Conservation (phyloP, 2,329 filamentous ascomycete genomes). For the Balansia obtecta region DNA sequence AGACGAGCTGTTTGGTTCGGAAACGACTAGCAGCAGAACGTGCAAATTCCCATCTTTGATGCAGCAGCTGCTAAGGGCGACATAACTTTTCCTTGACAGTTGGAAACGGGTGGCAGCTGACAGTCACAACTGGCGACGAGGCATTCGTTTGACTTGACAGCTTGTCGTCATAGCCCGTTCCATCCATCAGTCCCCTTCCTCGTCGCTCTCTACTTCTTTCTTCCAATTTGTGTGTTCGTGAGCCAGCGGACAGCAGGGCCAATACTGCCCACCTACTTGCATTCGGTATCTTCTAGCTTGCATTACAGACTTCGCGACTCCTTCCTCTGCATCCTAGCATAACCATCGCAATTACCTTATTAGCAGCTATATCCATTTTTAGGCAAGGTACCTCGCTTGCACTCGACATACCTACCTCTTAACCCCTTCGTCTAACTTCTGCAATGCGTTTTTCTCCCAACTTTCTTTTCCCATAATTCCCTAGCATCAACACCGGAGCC, state of each 20-base stretch:
- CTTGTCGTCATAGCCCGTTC: constrained; percentile 3
- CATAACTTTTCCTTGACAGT: background rate
- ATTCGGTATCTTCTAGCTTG: constrained; percentile 7
- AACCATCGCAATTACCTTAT: constrained; percentile 14
- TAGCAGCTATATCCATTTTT: constrained; percentile 7
- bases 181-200: constrained; percentile 3
- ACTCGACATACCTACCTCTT: background rate
- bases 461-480: constrained; percentile 13
- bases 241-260: constrained; percentile 3
- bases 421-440: constrained; percentile 6
- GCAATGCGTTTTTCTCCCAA: constrained; percentile 9
- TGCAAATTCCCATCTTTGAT: too few relatives aligned
- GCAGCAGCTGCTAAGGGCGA: constrained; percentile 3
- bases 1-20: background rate
- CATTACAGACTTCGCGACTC: constrained; percentile 5
- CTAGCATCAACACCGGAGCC: constrained; percentile 36
- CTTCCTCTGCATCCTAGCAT: constrained; percentile 8
- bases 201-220: constrained; percentile 7
- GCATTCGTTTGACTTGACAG: background rate
- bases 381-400: constrained; percentile 11
- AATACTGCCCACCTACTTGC: constrained; percentile 7
- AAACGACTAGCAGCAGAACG: too few relatives aligned
- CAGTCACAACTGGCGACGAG: constrained; percentile 4
- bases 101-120: constrained; percentile 2
- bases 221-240: constrained; percentile 3